A percentile compares a stretch with the other conserved stretches of the same genome.
phyloP scores from a whole-genome alignment of 495 filamentous ascomycete species.

The Aspergillus incahuasiensis region DNA sequence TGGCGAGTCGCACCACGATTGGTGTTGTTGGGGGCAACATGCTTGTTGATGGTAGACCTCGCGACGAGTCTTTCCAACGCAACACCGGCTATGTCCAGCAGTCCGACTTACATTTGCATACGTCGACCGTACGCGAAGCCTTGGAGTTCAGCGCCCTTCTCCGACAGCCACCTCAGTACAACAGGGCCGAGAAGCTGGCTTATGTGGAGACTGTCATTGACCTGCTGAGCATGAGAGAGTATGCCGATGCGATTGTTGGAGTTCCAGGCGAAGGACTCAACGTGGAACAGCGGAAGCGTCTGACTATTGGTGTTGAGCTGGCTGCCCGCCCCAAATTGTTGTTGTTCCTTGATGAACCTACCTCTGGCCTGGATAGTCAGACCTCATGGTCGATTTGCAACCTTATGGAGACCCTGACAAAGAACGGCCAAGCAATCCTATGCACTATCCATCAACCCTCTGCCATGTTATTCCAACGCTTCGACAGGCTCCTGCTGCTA shows the following conservation, averaged over 20 bases:
- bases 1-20: slow-evolving; percentile 51
- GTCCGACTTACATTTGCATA: slow-evolving; percentile 85
- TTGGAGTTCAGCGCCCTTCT: slow-evolving; percentile 80
- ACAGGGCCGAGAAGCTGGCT: slow-evolving; percentile 71
- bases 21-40: slow-evolving; percentile 53
- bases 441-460: slow-evolving; percentile 97
- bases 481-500: slow-evolving; percentile 87
- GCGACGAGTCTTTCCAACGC: slow-evolving; percentile 80
- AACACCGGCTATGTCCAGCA: slow-evolving; percentile 96
- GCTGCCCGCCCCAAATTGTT: slow-evolving; percentile 81
- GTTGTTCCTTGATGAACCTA: slow-evolving; percentile 87
- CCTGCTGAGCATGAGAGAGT: slow-evolving; percentile 72
- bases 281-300: slow-evolving; percentile 83
- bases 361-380: slow-evolving; percentile 81
- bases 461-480: slow-evolving; percentile 90
- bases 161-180: slow-evolving; percentile 69
- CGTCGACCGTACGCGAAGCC: slow-evolving; percentile 79
- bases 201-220: slow-evolving; percentile 93
- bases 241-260: slow-evolving; percentile 40
- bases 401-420: slow-evolving; percentile 82
- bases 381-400: slow-evolving; percentile 87
- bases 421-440: slow-evolving; percentile 85
- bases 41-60: slow-evolving; percentile 48
- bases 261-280: slow-evolving; percentile 61
- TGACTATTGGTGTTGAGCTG: slow-evolving; percentile 87